A percentile compares a stretch with the other conserved stretches of the same genome.
Conservation (phyloP, 371 early-diverging fungal species). For the Mortierella sp. region DNA sequence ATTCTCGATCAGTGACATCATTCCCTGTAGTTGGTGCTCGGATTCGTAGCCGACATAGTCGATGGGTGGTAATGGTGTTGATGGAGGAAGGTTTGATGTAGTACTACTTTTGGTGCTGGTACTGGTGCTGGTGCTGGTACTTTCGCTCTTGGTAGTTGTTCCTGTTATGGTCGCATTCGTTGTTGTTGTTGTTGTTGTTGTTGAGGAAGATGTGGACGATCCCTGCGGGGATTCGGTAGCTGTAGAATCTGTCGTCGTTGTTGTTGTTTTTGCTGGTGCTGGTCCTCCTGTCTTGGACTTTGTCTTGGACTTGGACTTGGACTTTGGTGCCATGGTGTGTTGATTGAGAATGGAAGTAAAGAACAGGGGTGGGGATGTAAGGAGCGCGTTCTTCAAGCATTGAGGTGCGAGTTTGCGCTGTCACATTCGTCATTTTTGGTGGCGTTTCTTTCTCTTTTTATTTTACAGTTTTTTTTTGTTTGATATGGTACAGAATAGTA, state of each 20-base stretch:
- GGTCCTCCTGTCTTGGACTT: slow-evolving; percentile 1
- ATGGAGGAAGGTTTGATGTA: background rate
- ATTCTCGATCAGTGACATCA: slow-evolving; percentile 87
- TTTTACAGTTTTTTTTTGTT: background rate
- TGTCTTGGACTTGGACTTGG: slow-evolving; percentile 30
- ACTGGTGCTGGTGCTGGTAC: background rate
- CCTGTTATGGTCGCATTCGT: background rate
- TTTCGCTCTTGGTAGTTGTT: background rate
- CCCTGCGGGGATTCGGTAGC: slow-evolving; percentile 12
- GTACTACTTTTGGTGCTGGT: slow-evolving; percentile 10
- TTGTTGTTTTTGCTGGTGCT: background rate
- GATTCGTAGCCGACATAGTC: slow-evolving; percentile 72
- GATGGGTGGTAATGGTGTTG: slow-evolving; percentile 48
- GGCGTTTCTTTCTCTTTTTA: slow-evolving; percentile 13
- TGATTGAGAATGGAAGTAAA: background rate
- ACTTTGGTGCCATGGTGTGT: slow-evolving; percentile 11
- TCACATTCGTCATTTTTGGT: background rate
- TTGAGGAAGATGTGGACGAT: background rate
- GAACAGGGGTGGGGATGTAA: too few relatives aligned
- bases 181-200: background rate
- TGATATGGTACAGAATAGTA: background rate
- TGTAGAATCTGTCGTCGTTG: background rate
- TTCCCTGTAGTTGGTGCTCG: slow-evolving; percentile 80
- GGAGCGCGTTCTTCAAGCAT: background rate
- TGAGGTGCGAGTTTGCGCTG: background rate